Conservation (phyloP, 306 rosid genomes). For the Cucumis hystrix region DNA sequence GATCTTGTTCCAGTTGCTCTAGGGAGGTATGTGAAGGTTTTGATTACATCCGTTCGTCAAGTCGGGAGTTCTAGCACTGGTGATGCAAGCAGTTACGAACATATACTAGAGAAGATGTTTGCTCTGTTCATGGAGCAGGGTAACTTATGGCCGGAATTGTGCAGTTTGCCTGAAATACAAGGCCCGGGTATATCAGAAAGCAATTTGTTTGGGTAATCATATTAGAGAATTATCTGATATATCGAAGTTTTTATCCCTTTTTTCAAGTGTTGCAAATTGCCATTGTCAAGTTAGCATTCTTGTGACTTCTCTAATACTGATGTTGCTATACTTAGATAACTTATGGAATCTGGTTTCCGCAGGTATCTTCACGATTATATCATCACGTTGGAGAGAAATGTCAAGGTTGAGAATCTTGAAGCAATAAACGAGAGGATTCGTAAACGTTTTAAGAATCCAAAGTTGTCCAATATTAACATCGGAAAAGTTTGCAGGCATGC, state of each 20-base stretch:
- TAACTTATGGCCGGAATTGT: conserved; percentile 87
- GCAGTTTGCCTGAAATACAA: conserved; percentile 68
- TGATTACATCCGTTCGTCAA: conserved; percentile 46
- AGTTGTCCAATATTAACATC: conserved; percentile 57
- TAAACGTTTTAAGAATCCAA: conserved; percentile 87
- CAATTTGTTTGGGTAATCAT: conserved; percentile 57
- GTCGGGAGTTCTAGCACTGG: conserved; percentile 31
- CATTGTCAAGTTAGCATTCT: background rate
- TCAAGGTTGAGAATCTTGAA: conserved; percentile 78
- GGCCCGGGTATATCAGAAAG: conserved; percentile 53
- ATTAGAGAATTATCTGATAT: background rate
- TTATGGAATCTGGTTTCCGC: conserved; percentile 11
- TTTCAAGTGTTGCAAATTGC: background rate
- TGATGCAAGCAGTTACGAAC: conserved; percentile 38
- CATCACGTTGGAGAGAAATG: conserved; percentile 50
- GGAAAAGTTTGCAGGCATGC: conserved; percentile 85
- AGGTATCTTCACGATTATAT: conserved; percentile 83
- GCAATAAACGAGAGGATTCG: conserved; percentile 88
- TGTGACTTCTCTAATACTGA: background rate
- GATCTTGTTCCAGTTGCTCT: conserved; percentile 93
- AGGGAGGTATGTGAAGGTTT: conserved; percentile 65
- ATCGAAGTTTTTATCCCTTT: background rate
- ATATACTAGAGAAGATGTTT: conserved; percentile 68
- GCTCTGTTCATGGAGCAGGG: conserved; percentile 91
- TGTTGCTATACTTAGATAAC: background rate